Evolutionary conservation across 805 yeast species (phyloP).

Genomic region (Cyberlindnera meyerae): DNA sequence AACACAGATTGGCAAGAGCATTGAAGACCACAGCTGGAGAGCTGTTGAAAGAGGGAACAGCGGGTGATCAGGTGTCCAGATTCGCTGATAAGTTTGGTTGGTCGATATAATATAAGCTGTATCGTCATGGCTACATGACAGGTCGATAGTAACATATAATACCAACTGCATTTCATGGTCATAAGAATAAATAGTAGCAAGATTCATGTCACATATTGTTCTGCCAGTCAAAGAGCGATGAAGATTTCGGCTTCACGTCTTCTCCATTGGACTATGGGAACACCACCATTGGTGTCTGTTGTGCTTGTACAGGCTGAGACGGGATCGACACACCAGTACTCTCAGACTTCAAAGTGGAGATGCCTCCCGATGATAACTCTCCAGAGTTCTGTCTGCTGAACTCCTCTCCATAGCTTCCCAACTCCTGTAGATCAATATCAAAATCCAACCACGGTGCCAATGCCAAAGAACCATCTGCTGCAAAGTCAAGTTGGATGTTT

Average conservation of each 20-base stretch:
- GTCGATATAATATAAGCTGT: too few relatives aligned
- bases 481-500: conserved; percentile 46
- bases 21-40: conserved; percentile 21
- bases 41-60: conserved; percentile 12
- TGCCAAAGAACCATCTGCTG: conserved; percentile 80
- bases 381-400: not conserved
- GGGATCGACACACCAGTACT: not conserved
- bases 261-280: not conserved
- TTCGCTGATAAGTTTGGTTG: too few relatives aligned
- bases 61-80: conserved; percentile 2
- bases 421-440: conserved; percentile 27
- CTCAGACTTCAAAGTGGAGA: conserved; percentile 1
- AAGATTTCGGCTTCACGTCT: conserved; percentile 2
- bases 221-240: conserved; percentile 25
- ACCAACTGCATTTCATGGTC: too few relatives aligned
- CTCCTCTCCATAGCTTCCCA: conserved; percentile 11
- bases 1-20: conserved; percentile 22
- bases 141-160: too few relatives aligned
- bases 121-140: too few relatives aligned
- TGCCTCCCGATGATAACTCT: too few relatives aligned
- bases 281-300: too few relatives aligned
- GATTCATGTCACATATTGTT: conserved; percentile 14
- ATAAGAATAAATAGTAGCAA: too few relatives aligned
- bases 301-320: too few relatives aligned
- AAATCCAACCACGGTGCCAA: conserved; percentile 59